phyloP scores from a whole-genome alignment of 441 rosid species.

The Eruca vesicaria region DNA sequence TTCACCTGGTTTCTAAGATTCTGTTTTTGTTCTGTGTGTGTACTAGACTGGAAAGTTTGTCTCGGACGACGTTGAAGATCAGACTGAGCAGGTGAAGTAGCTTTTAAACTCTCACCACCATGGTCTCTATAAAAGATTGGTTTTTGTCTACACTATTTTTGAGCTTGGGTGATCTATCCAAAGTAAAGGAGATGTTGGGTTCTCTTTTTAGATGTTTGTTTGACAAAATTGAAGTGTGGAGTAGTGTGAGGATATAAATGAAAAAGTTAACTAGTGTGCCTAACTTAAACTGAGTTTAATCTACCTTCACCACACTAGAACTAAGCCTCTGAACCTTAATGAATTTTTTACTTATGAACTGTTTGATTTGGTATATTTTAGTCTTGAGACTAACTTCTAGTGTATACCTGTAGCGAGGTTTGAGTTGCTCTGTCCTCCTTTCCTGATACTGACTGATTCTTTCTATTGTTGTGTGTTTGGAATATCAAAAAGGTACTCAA shows the following conservation, averaged over 20 bases:
- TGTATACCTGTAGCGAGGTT: not conserved
- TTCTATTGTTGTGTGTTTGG: not conserved
- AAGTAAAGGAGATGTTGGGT: no score
- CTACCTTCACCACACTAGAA: no score
- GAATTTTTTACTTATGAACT: no score
- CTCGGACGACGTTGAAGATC: slow-evolving; percentile 69
- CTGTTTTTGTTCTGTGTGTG: slow-evolving; percentile 5
- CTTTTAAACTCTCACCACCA: not conserved
- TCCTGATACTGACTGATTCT: slow-evolving; percentile 15
- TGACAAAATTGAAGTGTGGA: not conserved
- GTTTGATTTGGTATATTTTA: not conserved
- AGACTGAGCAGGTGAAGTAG: slow-evolving; percentile 77
- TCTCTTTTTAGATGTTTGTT: not conserved
- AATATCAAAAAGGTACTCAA: slow-evolving; percentile 52
- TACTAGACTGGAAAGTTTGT: slow-evolving; percentile 72
- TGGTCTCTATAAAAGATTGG: not conserved
- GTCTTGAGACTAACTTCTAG: not conserved
- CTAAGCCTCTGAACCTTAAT: not conserved
- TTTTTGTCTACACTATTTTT: not conserved
- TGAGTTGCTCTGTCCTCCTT: not conserved
- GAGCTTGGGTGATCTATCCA: no score
- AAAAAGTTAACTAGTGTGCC: not conserved
- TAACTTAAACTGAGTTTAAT: no score
- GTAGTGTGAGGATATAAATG: not conserved
- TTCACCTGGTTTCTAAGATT: slow-evolving; percentile 5